Evolutionary conservation across 441 rosid species (phyloP).

Genomic region (Raphanus hybrid): DNA sequence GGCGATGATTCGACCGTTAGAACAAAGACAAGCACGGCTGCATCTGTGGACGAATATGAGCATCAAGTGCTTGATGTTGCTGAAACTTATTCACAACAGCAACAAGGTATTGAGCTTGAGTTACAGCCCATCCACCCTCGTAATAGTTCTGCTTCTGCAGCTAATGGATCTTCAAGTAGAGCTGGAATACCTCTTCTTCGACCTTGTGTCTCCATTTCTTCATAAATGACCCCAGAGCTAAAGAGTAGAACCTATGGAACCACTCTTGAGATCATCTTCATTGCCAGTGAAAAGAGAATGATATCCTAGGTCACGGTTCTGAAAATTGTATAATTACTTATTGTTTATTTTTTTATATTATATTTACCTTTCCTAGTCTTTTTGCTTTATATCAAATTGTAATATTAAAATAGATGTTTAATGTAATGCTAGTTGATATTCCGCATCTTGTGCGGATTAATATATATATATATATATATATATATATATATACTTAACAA

Average conservation of each 20-base stretch:
- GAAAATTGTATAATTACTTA: background rate
- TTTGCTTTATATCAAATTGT: no score
- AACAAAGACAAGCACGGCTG: slow-evolving; percentile 76
- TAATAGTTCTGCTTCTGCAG: slow-evolving; percentile 40
- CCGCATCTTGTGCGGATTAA: no score
- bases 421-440: no score
- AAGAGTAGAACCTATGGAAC: slow-evolving; percentile 42
- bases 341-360: no score
- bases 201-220: slow-evolving; percentile 61
- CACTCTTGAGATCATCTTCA: slow-evolving; percentile 27
- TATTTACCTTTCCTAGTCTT: no score
- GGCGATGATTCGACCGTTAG: slow-evolving; percentile 70
- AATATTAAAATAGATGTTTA: no score
- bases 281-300: slow-evolving; percentile 48
- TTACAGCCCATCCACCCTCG: slow-evolving; percentile 48
- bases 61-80: slow-evolving; percentile 58
- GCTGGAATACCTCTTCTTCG: slow-evolving; percentile 73
- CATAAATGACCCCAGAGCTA: slow-evolving; percentile 32
- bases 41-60: slow-evolving; percentile 75
- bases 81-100: slow-evolving; percentile 21
- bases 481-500: no score
- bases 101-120: slow-evolving; percentile 51
- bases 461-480: no score
- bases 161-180: slow-evolving; percentile 72
- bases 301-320: slow-evolving; percentile 9